phyloP scores from a whole-genome alignment of 2,329 filamentous ascomycete genomes.

The Colletotrichum caudatum region DNA sequence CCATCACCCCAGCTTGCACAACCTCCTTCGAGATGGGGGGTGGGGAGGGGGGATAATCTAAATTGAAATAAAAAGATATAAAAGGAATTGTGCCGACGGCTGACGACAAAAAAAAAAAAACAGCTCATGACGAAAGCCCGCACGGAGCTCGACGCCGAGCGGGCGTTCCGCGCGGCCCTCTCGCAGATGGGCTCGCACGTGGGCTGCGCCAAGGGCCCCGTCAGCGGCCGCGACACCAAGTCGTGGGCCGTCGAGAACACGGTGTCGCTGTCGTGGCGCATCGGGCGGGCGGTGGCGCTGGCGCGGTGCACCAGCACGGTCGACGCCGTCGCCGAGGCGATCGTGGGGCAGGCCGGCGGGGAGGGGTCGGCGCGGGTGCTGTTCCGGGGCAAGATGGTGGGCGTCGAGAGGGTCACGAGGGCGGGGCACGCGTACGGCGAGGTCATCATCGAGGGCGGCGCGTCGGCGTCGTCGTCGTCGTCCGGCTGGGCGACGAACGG shows the following conservation, averaged over 20 bases:
- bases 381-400: conserved; percentile 73
- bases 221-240: conserved; percentile 62
- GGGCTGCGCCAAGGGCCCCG: conserved; percentile 61
- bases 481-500: neutral
- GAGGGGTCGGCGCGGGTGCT: conserved; percentile 64
- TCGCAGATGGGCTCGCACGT: conserved; percentile 67
- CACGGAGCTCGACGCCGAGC: conserved; percentile 62
- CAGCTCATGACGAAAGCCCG: conserved; percentile 59
- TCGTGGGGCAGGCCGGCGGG: conserved; percentile 70
- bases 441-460: conserved; percentile 64
- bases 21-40: neutral
- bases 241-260: conserved; percentile 66
- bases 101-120: neutral
- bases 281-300: conserved; percentile 57
- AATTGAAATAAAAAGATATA: neutral
- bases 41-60: too few species aligned
- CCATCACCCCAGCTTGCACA: too few species aligned
- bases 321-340: conserved; percentile 66
- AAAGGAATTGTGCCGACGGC: neutral
- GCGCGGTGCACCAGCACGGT: conserved; percentile 52
- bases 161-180: conserved; percentile 62
- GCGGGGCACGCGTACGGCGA: conserved; percentile 72
- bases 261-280: conserved; percentile 43
- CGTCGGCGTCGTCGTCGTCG: too few species aligned
- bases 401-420: conserved; percentile 66